phyloP scores from a whole-genome alignment of 2,329 filamentous ascomycete genomes.

The Fusarium sp. region DNA sequence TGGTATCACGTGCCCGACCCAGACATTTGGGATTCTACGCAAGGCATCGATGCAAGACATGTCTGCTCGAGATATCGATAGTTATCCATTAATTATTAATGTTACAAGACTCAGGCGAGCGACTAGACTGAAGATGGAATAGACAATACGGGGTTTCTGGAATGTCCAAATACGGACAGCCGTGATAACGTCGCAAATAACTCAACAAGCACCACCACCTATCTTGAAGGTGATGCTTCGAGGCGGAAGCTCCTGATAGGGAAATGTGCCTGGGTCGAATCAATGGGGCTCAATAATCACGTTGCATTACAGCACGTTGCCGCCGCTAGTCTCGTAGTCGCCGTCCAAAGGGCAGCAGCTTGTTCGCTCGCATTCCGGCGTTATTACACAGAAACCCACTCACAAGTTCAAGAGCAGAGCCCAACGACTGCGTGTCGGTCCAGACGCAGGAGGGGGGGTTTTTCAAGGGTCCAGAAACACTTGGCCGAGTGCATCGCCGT shows the following conservation, averaged over 20 bases:
- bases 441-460: conserved; percentile 28
- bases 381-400: conserved; percentile 36
- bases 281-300: conserved; percentile 25
- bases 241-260: conserved; percentile 31
- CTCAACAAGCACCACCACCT: conserved; percentile 18
- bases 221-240: conserved; percentile 3
- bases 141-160: conserved; percentile 3
- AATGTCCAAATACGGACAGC: background rate
- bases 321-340: conserved; percentile 38
- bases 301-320: conserved; percentile 32
- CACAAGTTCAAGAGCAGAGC: conserved; percentile 11
- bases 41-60: conserved; percentile 19
- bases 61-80: conserved; percentile 2
- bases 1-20: conserved; percentile 35
- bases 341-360: conserved; percentile 25
- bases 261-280: conserved; percentile 6
- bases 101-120: conserved; percentile 15
- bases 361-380: conserved; percentile 37
- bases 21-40: conserved; percentile 8
- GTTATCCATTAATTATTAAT: conserved; percentile 1
- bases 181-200: conserved; percentile 19
- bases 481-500: conserved; percentile 37
- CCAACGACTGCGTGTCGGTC: conserved; percentile 23
- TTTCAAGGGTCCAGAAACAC: conserved; percentile 33
- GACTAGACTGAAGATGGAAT: conserved; percentile 31